Conservation (phyloP, 2,329 filamentous ascomycete species). For the Fusarium ramigenum region DNA sequence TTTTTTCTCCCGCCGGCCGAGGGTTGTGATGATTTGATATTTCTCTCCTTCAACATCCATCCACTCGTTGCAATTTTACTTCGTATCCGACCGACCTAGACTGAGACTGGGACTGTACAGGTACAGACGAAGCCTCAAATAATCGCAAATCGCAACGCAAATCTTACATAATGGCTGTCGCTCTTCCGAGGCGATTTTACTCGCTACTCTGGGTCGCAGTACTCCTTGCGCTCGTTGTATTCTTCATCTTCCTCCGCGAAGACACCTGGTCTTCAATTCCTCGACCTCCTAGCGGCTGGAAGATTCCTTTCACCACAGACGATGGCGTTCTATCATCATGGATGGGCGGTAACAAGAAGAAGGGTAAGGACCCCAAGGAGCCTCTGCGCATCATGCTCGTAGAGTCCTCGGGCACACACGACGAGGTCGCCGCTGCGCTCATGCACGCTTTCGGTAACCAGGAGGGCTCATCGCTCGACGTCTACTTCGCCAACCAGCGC, state of each 20-base stretch:
- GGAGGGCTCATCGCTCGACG: slow-evolving; percentile 29
- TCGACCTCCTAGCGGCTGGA: slow-evolving; percentile 31
- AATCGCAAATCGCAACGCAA: not conserved
- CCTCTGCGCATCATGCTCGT: slow-evolving; percentile 40
- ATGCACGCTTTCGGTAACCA: slow-evolving; percentile 41
- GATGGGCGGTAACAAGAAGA: slow-evolving; percentile 19
- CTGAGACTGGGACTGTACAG: not conserved
- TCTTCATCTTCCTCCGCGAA: slow-evolving; percentile 33
- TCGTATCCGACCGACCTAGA: not conserved
- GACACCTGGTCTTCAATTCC: slow-evolving; percentile 37
- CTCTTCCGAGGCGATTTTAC: slow-evolving; percentile 35
- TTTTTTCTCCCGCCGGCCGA: slow-evolving; percentile 24
- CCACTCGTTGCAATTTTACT: slow-evolving; percentile 1
- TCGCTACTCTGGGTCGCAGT: slow-evolving; percentile 36
- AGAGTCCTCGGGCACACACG: slow-evolving; percentile 42
- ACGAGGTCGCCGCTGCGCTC: slow-evolving; percentile 42
- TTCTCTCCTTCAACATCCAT: slow-evolving; percentile 20
- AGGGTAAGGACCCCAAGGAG: slow-evolving; percentile 17
- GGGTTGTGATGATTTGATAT: slow-evolving; percentile 25
- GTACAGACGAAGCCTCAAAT: not conserved
- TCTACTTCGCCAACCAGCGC: slow-evolving; percentile 39
- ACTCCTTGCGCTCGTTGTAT: slow-evolving; percentile 25
- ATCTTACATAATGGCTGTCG: slow-evolving; percentile 25
- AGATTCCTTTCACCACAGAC: slow-evolving; percentile 39
- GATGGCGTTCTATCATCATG: slow-evolving; percentile 37